Base-by-base conservation (phyloP, 2,329 filamentous ascomycete genomes). In the Parastagonospora avenae region DNA sequence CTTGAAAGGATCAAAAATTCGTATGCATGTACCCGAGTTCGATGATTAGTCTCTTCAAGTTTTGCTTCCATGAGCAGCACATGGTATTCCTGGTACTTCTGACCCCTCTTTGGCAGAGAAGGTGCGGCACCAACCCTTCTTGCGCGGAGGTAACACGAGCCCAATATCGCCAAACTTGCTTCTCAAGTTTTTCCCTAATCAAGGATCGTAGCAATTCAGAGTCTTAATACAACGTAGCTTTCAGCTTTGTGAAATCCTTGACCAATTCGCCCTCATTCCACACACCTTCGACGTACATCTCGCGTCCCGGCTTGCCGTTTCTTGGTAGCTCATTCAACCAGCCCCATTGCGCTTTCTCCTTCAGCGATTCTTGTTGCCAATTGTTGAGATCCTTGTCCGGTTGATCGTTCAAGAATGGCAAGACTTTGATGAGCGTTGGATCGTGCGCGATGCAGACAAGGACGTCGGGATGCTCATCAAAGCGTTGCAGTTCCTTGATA, bases 361-460 rank as follows among this genome's bases (percentile, higher is more conserved):
- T 55, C 40, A 51, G 36, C 2, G 44, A 48, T 19, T 39, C 30
- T 10, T 38, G 29, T 15, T 54, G 24, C 51, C 47, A 54, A 29
- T 41, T 15, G 11, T 41, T 50, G 14, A 50, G 10, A 29, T 50
- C 19, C 16, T 37, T 39, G 1, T 50, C 39, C 8, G 46, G 51
- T 29, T 37, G 31, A 11, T 42, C 37, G n/a, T 53, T 53, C 28
- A 54, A 24, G 12, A 54, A 50, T 3, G 46, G 46, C 14, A 47
- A 19, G 1, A 54, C 47, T 19, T 46, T 46, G 4, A 56, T 44
- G 27, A 59, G 38, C 5, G 48, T 52, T 1, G 57, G 48, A 41
- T 59, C 57, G 28, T 60, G 55, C 29, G 55, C 57, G 8, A 58
- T 54, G n/a, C 52, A 61, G 1, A 59, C 51, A 8, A 61, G 32